A percentile compares a stretch with the other conserved stretches of the same genome.
These are phyloP conservation scores for Tolypocladium ovalisporum DNA, from an alignment of 2,329 filamentous ascomycete genomes.

Conservation along the genomic window DNA sequence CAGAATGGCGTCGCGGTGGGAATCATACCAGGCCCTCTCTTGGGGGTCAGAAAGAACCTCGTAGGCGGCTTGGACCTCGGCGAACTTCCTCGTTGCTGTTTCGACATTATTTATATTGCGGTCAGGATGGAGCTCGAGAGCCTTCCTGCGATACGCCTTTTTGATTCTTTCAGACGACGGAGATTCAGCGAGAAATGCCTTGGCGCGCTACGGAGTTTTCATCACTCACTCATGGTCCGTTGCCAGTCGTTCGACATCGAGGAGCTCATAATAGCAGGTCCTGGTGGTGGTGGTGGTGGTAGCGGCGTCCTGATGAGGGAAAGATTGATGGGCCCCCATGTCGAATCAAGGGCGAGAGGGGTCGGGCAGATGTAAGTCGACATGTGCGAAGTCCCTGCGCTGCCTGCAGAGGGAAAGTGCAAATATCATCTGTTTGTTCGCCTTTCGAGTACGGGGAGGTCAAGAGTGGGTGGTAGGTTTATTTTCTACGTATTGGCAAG, in stretches of 20 bases:
- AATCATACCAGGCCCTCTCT: slow-evolving; percentile 96
- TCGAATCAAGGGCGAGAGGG: neutral
- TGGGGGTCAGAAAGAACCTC: slow-evolving; percentile 94
- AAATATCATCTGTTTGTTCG: too few relatives aligned
- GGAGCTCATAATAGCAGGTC: slow-evolving; percentile 77
- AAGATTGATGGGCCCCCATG: slow-evolving; percentile 49
- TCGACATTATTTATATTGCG: slow-evolving; percentile 83
- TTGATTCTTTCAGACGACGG: slow-evolving; percentile 55
- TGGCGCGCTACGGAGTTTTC: neutral
- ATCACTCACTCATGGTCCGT: slow-evolving; percentile 67
- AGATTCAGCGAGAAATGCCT: neutral
- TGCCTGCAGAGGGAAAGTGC: neutral
- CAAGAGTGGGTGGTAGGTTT: neutral
- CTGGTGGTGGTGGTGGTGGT: slow-evolving; percentile 45
- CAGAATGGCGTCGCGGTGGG: slow-evolving; percentile 78
- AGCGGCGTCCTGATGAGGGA: slow-evolving; percentile 14
- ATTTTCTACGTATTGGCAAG: neutral
- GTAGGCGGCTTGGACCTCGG: slow-evolving; percentile 86
- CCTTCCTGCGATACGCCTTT: slow-evolving; percentile 82
- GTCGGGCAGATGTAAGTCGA: neutral
- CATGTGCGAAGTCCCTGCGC: neutral
- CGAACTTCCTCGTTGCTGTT: slow-evolving; percentile 73
- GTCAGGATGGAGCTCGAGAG: slow-evolving; percentile 88
- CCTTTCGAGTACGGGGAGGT: too few relatives aligned
- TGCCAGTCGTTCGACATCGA: slow-evolving; percentile 61